A percentile compares a stretch with the other conserved stretches of the same genome.
Conservation (phyloP, 805 yeast genomes). For the Candida taoyuanica region DNA sequence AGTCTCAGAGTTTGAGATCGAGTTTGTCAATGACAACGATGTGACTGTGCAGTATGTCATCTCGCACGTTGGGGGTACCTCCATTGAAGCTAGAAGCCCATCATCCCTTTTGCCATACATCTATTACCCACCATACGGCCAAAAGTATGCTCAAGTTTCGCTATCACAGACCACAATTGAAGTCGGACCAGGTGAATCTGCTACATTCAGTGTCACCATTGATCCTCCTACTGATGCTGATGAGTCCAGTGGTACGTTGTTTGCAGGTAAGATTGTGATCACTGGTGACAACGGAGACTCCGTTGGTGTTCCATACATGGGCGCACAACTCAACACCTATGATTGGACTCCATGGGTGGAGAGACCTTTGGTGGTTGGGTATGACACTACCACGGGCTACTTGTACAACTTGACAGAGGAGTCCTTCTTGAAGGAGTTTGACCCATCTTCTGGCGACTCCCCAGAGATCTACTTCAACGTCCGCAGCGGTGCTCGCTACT, state of each 20-base stretch:
- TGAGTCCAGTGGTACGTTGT: slow-evolving; percentile 5
- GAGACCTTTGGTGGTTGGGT: slow-evolving; percentile 6
- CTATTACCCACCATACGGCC: slow-evolving; percentile 11
- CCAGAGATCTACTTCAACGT: slow-evolving; percentile 8
- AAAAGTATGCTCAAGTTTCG: slow-evolving; percentile 6
- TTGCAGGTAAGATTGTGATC: slow-evolving; percentile 13
- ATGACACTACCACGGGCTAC: neutral
- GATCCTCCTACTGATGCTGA: slow-evolving; percentile 5
- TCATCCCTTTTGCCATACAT: neutral
- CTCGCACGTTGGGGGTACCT: slow-evolving; percentile 7
- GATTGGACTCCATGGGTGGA: slow-evolving; percentile 10
- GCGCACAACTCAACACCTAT: slow-evolving; percentile 11
- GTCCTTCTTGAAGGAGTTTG: neutral
- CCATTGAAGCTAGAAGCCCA: slow-evolving; percentile 7
- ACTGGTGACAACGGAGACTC: slow-evolving; percentile 15
- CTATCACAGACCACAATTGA: slow-evolving; percentile 5
- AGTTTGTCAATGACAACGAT: slow-evolving; percentile 8
- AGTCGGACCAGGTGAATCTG: slow-evolving; percentile 13
- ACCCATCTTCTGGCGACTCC: slow-evolving; percentile 1
- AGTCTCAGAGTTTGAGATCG: slow-evolving; percentile 12
- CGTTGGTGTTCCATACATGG: slow-evolving; percentile 18
- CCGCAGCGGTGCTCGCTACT: slow-evolving; percentile 8
- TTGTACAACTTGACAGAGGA: slow-evolving; percentile 8
- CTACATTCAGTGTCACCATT: slow-evolving; percentile 9
- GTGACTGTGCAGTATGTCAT: slow-evolving; percentile 10